Percentiles rank a stretch among this genome's conserved stretches.
These are phyloP conservation scores for Scolecobasidium constrictum DNA, from an alignment of 2,329 filamentous ascomycete species.

Conservation along the genomic window DNA sequence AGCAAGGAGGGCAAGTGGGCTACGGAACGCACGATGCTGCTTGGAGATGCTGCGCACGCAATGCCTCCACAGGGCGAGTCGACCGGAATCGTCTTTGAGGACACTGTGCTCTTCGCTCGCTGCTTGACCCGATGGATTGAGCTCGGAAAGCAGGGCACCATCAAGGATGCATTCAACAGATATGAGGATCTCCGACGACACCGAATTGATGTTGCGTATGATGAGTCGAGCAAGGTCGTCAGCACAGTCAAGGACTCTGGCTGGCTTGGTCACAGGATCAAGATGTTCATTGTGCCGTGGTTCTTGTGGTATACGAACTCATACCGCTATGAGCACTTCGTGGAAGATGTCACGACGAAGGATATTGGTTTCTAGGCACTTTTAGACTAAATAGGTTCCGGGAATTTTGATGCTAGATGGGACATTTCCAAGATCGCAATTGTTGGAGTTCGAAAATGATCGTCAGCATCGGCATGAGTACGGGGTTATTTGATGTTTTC, in stretches of 20 bases:
- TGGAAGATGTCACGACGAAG: constrained; percentile 6
- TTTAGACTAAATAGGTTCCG: too few relatives aligned
- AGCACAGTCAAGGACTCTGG: constrained; percentile 26
- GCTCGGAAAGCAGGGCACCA: constrained; percentile 18
- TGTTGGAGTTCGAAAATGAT: too few relatives aligned
- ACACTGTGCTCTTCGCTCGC: constrained; percentile 32
- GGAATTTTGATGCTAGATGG: too few relatives aligned
- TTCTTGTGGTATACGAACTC: constrained; percentile 15
- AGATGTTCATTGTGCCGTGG: constrained; percentile 28
- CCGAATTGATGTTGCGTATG: constrained; percentile 28
- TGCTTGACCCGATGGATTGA: constrained; percentile 21
- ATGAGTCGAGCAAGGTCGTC: constrained; percentile 23
- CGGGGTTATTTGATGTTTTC: too few relatives aligned
- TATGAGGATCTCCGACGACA: constrained; percentile 28
- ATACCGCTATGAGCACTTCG: constrained; percentile 5
- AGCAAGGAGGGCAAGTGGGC: constrained; percentile 27
- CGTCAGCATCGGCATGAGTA: too few relatives aligned
- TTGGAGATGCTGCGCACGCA: constrained; percentile 38
- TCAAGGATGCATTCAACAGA: constrained; percentile 22
- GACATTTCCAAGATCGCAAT: too few relatives aligned
- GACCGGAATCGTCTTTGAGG: constrained; percentile 33
- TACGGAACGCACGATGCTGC: constrained; percentile 27
- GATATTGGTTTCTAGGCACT: constrained; percentile 7
- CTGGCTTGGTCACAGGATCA: constrained; percentile 23
- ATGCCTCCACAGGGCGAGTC: constrained; percentile 38